Evolutionary conservation across 441 rosid species (phyloP).

Genomic region (Adansonia grandidieri): DNA sequence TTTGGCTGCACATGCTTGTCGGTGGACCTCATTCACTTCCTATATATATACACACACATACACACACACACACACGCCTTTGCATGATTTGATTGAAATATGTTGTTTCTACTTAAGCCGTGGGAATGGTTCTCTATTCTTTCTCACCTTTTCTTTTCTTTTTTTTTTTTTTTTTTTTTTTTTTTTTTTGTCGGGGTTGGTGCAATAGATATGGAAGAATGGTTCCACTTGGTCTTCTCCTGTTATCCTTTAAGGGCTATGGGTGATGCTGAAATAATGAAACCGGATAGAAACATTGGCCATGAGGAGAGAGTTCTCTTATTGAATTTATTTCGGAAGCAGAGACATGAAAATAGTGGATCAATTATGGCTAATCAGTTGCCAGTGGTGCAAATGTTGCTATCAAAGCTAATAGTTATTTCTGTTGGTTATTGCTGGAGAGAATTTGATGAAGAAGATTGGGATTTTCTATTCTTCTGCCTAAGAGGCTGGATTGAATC

Average conservation of each 20-base stretch:
- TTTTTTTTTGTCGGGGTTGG: not conserved
- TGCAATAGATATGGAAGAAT: constrained; percentile 77
- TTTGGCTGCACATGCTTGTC: constrained; percentile 11
- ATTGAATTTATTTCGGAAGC: constrained; percentile 81
- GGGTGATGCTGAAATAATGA: constrained; percentile 50
- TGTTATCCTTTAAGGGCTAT: constrained; percentile 72
- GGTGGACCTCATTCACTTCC: not conserved
- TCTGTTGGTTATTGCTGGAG: constrained; percentile 88
- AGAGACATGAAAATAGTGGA: constrained; percentile 54
- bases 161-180: constrained; percentile 1
- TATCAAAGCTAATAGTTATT: constrained; percentile 68
- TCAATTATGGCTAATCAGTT: constrained; percentile 48
- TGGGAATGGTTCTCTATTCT: constrained; percentile 14
- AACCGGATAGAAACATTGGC: constrained; percentile 60
- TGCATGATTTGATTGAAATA: constrained; percentile 19
- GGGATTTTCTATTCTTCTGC: constrained; percentile 75
- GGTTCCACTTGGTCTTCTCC: constrained; percentile 81
- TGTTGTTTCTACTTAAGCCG: constrained; percentile 24
- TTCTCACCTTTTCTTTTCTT: too few species aligned
- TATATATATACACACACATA: not conserved
- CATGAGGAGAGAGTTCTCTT: constrained; percentile 63
- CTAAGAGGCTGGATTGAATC: constrained; percentile 83
- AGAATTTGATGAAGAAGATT: constrained; percentile 81
- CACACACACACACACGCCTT: not conserved
- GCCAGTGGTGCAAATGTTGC: constrained; percentile 59